Evolutionary conservation across 768 basidiomycete genomes (phyloP).

Genomic region (Serendipita sp.): DNA sequence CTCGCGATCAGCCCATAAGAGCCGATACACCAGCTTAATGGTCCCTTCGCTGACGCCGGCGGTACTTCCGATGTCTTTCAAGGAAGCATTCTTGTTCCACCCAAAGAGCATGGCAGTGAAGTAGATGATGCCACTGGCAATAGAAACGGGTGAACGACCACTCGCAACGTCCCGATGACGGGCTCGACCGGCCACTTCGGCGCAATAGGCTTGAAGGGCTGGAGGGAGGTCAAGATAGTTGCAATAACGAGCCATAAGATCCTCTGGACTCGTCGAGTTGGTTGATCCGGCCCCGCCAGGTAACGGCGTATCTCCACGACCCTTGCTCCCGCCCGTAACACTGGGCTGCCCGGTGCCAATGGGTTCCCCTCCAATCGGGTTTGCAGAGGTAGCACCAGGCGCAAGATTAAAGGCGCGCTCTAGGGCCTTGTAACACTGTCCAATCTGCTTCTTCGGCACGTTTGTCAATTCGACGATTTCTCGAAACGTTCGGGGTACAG

Average conservation of each 20-base stretch:
- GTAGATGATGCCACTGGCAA: constrained; percentile 92
- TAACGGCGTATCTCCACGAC: background rate
- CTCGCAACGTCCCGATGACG: constrained; percentile 78
- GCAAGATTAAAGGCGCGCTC: constrained; percentile 79
- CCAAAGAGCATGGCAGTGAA: constrained; percentile 78
- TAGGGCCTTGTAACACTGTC: constrained; percentile 82
- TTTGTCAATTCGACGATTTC: constrained; percentile 89
- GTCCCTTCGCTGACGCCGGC: constrained; percentile 94
- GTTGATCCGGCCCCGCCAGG: constrained; percentile 5
- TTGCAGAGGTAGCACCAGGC: constrained; percentile 51
- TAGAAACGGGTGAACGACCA: constrained; percentile 90
- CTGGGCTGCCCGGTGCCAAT: constrained; percentile 5
- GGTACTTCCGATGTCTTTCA: constrained; percentile 75
- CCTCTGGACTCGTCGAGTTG: constrained; percentile 45
- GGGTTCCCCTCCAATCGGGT: constrained; percentile 24
- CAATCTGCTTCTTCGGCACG: constrained; percentile 87
- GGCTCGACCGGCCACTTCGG: constrained; percentile 66
- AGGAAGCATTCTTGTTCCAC: constrained; percentile 36
- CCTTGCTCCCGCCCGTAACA: background rate
- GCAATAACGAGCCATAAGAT: constrained; percentile 81
- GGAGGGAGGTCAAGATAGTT: constrained; percentile 78
- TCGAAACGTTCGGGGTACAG: constrained; percentile 89
- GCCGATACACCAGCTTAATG: constrained; percentile 74
- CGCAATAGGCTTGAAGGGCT: constrained; percentile 66
- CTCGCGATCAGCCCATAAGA: constrained; percentile 58